These are phyloP conservation scores for Rubus idaeus DNA, from an alignment of 306 rosid species.

Conservation along the genomic window DNA sequence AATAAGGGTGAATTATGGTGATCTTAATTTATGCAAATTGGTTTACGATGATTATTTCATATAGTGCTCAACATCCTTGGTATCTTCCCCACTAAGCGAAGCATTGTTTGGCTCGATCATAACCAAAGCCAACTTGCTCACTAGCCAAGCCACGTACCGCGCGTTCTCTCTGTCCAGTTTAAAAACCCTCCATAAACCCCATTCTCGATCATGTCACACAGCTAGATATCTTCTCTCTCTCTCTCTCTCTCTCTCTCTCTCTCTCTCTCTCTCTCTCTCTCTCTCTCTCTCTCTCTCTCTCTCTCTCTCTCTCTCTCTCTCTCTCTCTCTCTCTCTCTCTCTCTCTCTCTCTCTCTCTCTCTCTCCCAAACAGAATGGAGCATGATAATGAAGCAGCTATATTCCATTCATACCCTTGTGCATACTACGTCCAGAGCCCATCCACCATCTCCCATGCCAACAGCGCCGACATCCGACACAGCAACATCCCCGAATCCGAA, in stretches of 20 bases:
- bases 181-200: slow-evolving; percentile 35
- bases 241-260: background rate
- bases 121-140: background rate
- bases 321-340: slow-evolving; percentile 15
- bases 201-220: slow-evolving; percentile 8
- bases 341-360: background rate
- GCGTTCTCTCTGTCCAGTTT: slow-evolving; percentile 27
- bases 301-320: background rate
- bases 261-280: slow-evolving; percentile 14
- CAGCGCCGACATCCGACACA: slow-evolving; percentile 46
- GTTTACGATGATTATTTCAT: background rate
- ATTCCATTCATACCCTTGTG: slow-evolving; percentile 55
- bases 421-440: slow-evolving; percentile 87
- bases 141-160: slow-evolving; percentile 19
- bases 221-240: background rate
- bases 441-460: slow-evolving; percentile 71
- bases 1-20: too few species aligned
- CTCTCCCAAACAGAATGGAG: slow-evolving; percentile 23
- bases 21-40: background rate
- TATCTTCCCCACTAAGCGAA: slow-evolving; percentile 33
- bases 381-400: slow-evolving; percentile 58
- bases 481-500: slow-evolving; percentile 48
- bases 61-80: background rate
- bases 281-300: slow-evolving; percentile 14
- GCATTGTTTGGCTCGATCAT: slow-evolving; percentile 9